phyloP scores from a whole-genome alignment of 2,329 filamentous ascomycete genomes.

The Talaromyces funiculosus region DNA sequence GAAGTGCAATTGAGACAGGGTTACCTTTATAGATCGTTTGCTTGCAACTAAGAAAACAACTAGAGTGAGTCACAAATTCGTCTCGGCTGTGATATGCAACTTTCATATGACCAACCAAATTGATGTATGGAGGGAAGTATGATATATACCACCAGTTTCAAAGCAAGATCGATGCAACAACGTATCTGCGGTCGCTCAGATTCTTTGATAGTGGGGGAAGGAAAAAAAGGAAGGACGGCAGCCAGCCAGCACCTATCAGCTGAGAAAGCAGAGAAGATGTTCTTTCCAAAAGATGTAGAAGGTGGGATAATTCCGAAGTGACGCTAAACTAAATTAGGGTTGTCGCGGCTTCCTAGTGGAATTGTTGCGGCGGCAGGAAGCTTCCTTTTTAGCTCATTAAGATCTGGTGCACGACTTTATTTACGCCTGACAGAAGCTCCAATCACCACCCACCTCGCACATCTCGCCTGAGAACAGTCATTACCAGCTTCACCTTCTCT shows the following conservation, averaged over 20 bases:
- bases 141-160: neutral
- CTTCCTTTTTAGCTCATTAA: conserved; percentile 22
- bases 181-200: neutral
- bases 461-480: conserved; percentile 10
- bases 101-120: too few species aligned
- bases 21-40: neutral
- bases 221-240: neutral
- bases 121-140: neutral
- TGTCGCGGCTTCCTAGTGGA: conserved; percentile 6
- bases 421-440: conserved; percentile 15
- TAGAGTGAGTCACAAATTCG: conserved; percentile 1
- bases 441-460: conserved; percentile 15
- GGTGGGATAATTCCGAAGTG: conserved; percentile 16
- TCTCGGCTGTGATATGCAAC: neutral
- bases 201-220: too few species aligned
- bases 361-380: conserved; percentile 12
- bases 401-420: neutral
- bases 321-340: conserved; percentile 30
- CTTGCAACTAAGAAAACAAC: neutral
- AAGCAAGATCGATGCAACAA: neutral
- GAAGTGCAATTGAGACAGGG: neutral
- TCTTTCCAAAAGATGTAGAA: neutral
- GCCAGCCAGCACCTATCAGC: neutral
- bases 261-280: neutral
- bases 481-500: conserved; percentile 7